A percentile compares a stretch with the other conserved stretches of the same genome.
Evolutionary conservation across 1,139 yeast genomes (phyloP).

Genomic region (Blastobotrys malaysiensis): DNA sequence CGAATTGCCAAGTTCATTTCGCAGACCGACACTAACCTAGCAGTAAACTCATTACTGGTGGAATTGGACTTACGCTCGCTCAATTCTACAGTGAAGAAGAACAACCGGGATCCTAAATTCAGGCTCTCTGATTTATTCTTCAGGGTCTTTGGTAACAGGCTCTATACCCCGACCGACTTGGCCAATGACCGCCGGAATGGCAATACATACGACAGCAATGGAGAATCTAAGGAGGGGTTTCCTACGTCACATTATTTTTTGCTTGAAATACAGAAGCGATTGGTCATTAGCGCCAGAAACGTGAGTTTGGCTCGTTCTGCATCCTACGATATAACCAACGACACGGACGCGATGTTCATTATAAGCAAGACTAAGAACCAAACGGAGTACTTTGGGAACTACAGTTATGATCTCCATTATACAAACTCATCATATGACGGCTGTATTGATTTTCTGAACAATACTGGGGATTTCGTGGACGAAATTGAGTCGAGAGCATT

Average conservation of each 20-base stretch:
- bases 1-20: constrained; percentile 39
- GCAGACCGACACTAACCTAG: constrained; percentile 50
- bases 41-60: constrained; percentile 50
- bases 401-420: constrained; percentile 1
- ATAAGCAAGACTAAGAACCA: constrained; percentile 1
- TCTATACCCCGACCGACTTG: constrained; percentile 36
- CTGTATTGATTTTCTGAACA: neutral
- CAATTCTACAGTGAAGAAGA: constrained; percentile 12
- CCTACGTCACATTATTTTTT: constrained; percentile 46
- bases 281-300: constrained; percentile 28
- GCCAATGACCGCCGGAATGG: constrained; percentile 24
- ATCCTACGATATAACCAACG: constrained; percentile 14
- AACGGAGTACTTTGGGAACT: constrained; percentile 8
- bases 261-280: constrained; percentile 40
- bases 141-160: constrained; percentile 17
- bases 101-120: neutral
- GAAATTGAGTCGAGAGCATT: constrained; percentile 7
- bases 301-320: constrained; percentile 11
- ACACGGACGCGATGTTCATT: constrained; percentile 10
- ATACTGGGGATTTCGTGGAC: neutral
- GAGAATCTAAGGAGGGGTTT: constrained; percentile 26
- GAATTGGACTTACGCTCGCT: constrained; percentile 42
- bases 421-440: constrained; percentile 2
- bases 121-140: neutral
- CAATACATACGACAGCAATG: constrained; percentile 20